Base-by-base conservation (phyloP, 495 filamentous ascomycete species). In the Immersiella caudata region DNA sequence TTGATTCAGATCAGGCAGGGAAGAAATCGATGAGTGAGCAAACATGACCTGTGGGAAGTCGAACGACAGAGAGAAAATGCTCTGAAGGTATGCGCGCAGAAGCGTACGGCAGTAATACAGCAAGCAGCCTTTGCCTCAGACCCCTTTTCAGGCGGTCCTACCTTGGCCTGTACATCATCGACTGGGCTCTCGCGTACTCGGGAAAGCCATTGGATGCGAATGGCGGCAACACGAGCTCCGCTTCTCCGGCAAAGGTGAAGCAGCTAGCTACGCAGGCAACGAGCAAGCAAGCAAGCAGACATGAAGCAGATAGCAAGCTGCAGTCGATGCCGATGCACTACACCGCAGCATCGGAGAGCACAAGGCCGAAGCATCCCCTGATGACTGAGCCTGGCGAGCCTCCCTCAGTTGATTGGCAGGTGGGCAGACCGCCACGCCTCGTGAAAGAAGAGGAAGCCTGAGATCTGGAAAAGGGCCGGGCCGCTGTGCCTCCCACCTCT, bases 151-250 rank as follows among this genome's bases (percentile, higher is more conserved):
- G 62, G 22, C 56, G 56, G 66, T 73, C 50, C 68, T 62, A 70
- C 68, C 21, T 26, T 16, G 16, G 63, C n/a, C 36, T 52, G 57
- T 24, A 57, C 24, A 57, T 60, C 55, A 26, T 46, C 26, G 57
- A 36, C 52, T 63, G 56, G 52, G n/a, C 25, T 14, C 67, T 70
- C 58, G 70, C 58, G 50, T 63, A 65, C 22, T 40, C 36, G 46
- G 21, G 9, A 26, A 60, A 63, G 33, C 46, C 35, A 72, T 70
- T 72, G 70, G 70, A 35, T 33, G 52, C 40, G 40, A 36, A 22
- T 11, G n/a, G 12, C 14, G 26, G 56, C 56, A 29, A 25, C 56
- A 29, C 57, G 55, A 36, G 25, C 59, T 60, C 40, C 22, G 51
- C 54, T 20, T 46, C 51, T 35, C 56, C 3, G 24, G 16, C 26